phyloP scores from a whole-genome alignment of 2,329 filamentous ascomycete species.

The Beauveria sp. region DNA sequence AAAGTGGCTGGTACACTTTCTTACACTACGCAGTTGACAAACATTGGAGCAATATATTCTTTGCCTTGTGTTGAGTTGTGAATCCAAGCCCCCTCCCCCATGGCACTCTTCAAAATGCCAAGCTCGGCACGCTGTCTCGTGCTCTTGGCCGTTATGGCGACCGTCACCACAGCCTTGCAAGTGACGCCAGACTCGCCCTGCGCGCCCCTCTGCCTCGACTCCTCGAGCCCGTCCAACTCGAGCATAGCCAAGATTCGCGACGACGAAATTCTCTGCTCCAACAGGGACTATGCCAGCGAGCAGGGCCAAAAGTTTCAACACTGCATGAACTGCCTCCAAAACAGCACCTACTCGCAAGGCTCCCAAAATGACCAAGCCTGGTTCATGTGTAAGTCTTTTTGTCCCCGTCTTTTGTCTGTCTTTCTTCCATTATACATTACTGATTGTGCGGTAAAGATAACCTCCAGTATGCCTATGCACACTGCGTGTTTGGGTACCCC shows the following conservation, averaged over 20 bases:
- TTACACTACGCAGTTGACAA: neutral
- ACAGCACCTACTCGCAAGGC: constrained; percentile 39
- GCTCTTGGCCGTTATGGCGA: constrained; percentile 5
- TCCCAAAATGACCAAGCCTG: constrained; percentile 46
- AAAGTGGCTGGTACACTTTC: constrained; percentile 9
- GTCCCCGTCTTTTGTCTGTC: neutral
- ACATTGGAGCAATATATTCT: too few species aligned
- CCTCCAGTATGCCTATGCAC: constrained; percentile 42
- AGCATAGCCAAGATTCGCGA: constrained; percentile 37
- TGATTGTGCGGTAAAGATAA: constrained; percentile 34
- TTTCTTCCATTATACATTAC: too few species aligned
- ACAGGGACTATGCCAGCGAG: constrained; percentile 33
- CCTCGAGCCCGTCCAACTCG: constrained; percentile 35
- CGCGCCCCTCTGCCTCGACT: constrained; percentile 40
- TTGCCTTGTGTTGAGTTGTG: too few species aligned
- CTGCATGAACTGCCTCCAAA: constrained; percentile 46
- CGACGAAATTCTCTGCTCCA: constrained; percentile 40
- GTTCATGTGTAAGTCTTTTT: constrained; percentile 45
- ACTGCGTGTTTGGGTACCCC: constrained; percentile 45
- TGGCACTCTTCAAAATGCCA: neutral
- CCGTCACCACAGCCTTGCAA: constrained; percentile 32
- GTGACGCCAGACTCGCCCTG: constrained; percentile 49
- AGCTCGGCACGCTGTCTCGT: neutral
- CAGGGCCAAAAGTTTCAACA: constrained; percentile 38
- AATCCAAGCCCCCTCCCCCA: neutral